These are phyloP conservation scores for Alternaria brassicicola DNA, from an alignment of 2,329 filamentous ascomycete species.

Conservation along the genomic window DNA sequence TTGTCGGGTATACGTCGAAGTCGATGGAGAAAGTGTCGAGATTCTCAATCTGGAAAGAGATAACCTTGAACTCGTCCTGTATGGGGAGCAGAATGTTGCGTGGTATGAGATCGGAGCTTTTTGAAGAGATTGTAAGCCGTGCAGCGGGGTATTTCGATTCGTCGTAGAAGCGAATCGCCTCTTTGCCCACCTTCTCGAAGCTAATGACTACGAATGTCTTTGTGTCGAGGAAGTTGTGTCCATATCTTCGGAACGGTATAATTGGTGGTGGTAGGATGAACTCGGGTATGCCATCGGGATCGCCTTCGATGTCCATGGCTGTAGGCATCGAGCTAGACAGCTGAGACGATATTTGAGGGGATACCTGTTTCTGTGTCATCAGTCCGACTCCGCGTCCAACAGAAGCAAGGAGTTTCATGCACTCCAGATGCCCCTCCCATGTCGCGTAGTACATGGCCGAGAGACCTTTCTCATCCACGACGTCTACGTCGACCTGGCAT, in stretches of 20 bases:
- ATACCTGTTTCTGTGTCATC: slow-evolving; percentile 42
- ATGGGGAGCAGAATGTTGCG: slow-evolving; percentile 95
- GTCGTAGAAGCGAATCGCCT: slow-evolving; percentile 94
- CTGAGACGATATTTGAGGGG: slow-evolving; percentile 51
- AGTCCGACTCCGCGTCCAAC: slow-evolving; percentile 46
- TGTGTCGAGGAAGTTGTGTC: slow-evolving; percentile 97
- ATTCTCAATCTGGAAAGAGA: slow-evolving; percentile 96
- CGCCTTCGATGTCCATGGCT: slow-evolving; percentile 66
- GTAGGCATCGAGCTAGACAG: slow-evolving; percentile 47
- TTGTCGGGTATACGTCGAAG: slow-evolving; percentile 96
- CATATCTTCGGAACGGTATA: slow-evolving; percentile 90
- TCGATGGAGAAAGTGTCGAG: slow-evolving; percentile 92
- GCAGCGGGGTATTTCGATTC: slow-evolving; percentile 95
- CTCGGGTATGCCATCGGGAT: slow-evolving; percentile 87
- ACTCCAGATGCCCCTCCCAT: slow-evolving; percentile 95
- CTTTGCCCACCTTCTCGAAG: slow-evolving; percentile 75
- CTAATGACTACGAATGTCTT: slow-evolving; percentile 95
- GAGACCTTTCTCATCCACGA: slow-evolving; percentile 88
- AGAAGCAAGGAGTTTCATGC: slow-evolving; percentile 84
- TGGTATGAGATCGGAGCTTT: slow-evolving; percentile 92
- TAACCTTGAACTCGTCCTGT: slow-evolving; percentile 90
- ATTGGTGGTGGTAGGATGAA: slow-evolving; percentile 94
- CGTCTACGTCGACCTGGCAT: slow-evolving; percentile 76
- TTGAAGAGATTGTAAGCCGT: slow-evolving; percentile 93
- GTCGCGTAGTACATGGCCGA: slow-evolving; percentile 98